Evolutionary conservation across 2,329 filamentous ascomycete species (phyloP), one percentile per base, ranked within the genome.

Genomic region (Penicillium capsulatum): DNA sequence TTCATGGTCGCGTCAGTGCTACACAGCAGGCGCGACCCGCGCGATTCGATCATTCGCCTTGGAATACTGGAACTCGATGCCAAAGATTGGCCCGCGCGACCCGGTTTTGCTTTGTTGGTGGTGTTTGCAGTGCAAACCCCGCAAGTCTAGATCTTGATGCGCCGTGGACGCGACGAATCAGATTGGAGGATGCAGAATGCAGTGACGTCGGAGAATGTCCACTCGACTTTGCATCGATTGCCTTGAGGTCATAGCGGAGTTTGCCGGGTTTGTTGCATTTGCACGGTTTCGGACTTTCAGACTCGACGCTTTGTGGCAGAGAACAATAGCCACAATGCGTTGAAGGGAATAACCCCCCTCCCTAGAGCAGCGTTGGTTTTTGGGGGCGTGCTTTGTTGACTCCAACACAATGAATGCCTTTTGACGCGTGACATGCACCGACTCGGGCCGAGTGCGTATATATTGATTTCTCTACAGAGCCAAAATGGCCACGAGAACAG

Each of bases 101-200:
- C 50, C 43, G 42, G 44, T 44, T 54, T 53, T 44, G 38, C 35
- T 33, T 26, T 20, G 38, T 32, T 17, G 13, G 38, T 34, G 27
- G 34, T 53, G 52, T 50, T 55, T 55, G 48, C 47, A 53, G 22
- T 20, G 38, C 10, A 24, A 43, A 40, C 45, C 48, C 50, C 50
- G 43, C 50, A 50, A 52, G 46, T 52, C 52, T 55, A 54, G 47
- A 50, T 40, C 39, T 17, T 30, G 1, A 15, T 17, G n/a, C 22
- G 31, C 32, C 32, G 43, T 44, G 41, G 33, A 28, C 27, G 38
- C 8, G 10, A 36, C 20, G 36, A 19, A 38, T 36, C 36, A 44
- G 32, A 46, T 48, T 41, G 29, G 35, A 40, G 31, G 6, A 17
- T 27, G 6, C 34, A 34, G 6, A 14, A n/a, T 15, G 32, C 13